Percentiles rank a stretch among this genome's conserved stretches.
phyloP scores from a whole-genome alignment of 768 basidiomycete species.

The Terana coerulea region DNA sequence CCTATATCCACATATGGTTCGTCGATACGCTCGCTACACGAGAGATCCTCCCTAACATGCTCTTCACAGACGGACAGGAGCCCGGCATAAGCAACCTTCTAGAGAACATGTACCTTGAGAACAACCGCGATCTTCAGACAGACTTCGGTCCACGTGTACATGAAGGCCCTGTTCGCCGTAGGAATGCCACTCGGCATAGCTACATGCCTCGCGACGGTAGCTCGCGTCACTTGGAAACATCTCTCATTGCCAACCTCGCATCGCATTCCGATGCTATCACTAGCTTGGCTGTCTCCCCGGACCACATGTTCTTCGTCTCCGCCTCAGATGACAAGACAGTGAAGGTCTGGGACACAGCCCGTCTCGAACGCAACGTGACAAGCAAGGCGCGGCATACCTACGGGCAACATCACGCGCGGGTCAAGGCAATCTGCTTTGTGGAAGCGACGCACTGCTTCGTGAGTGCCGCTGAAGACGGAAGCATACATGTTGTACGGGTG shows the following conservation, averaged over 20 bases:
- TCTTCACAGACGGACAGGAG: conserved; percentile 74
- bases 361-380: conserved; percentile 93
- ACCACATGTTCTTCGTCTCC: conserved; percentile 92
- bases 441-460: conserved; percentile 90
- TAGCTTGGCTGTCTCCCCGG: conserved; percentile 82
- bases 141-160: conserved; percentile 92
- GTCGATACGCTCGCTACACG: too few relatives aligned
- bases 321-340: conserved; percentile 92
- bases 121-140: conserved; percentile 76
- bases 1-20: conserved; percentile 73
- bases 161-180: conserved; percentile 74
- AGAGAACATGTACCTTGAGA: conserved; percentile 87
- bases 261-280: conserved; percentile 82
- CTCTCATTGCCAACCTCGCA: conserved; percentile 77
- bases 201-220: conserved; percentile 64
- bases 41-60: too few relatives aligned
- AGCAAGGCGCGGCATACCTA: conserved; percentile 56
- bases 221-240: conserved; percentile 64
- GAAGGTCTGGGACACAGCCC: conserved; percentile 88
- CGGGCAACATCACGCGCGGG: conserved; percentile 64
- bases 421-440: conserved; percentile 71
- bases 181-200: conserved; percentile 66
- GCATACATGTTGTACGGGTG: conserved; percentile 79
- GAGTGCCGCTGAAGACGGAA: conserved; percentile 80
- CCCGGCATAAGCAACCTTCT: conserved; percentile 84